phyloP scores from a whole-genome alignment of 371 early-diverging fungal genomes.

The Umbelopsis sp. region DNA sequence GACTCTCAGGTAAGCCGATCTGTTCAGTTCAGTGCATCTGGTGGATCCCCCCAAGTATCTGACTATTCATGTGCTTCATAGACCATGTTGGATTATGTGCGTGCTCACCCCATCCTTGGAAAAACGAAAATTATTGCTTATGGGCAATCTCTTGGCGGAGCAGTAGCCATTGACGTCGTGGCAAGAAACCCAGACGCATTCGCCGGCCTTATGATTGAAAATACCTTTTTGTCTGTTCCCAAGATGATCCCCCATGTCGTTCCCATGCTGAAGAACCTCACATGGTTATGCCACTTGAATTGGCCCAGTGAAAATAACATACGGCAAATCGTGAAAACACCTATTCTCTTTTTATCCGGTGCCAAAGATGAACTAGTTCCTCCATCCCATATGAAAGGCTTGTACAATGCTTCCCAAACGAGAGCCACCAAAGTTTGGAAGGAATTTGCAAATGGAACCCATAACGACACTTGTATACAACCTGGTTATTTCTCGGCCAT shows the following conservation, averaged over 20 bases:
- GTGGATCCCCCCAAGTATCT: neutral
- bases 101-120: slow-evolving; percentile 68
- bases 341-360: slow-evolving; percentile 87
- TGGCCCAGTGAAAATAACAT: slow-evolving; percentile 87
- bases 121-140: slow-evolving; percentile 82
- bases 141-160: slow-evolving; percentile 98
- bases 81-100: slow-evolving; percentile 84
- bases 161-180: slow-evolving; percentile 90
- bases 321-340: slow-evolving; percentile 67
- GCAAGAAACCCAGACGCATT: slow-evolving; percentile 77
- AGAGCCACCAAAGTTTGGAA: slow-evolving; percentile 54
- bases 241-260: slow-evolving; percentile 87
- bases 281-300: slow-evolving; percentile 85
- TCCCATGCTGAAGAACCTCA: slow-evolving; percentile 71
- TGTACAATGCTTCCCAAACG: slow-evolving; percentile 66
- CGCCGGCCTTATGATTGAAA: slow-evolving; percentile 88
- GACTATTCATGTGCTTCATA: slow-evolving; percentile 25
- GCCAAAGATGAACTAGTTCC: slow-evolving; percentile 88
- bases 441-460: slow-evolving; percentile 78
- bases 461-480: slow-evolving; percentile 93
- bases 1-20: slow-evolving; percentile 75
- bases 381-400: slow-evolving; percentile 79
- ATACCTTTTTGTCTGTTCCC: slow-evolving; percentile 92
- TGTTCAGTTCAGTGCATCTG: neutral
- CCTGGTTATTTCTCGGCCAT: slow-evolving; percentile 84